Conservation (phyloP, 2,329 filamentous ascomycete species). For the Xylariaceae sp. region DNA sequence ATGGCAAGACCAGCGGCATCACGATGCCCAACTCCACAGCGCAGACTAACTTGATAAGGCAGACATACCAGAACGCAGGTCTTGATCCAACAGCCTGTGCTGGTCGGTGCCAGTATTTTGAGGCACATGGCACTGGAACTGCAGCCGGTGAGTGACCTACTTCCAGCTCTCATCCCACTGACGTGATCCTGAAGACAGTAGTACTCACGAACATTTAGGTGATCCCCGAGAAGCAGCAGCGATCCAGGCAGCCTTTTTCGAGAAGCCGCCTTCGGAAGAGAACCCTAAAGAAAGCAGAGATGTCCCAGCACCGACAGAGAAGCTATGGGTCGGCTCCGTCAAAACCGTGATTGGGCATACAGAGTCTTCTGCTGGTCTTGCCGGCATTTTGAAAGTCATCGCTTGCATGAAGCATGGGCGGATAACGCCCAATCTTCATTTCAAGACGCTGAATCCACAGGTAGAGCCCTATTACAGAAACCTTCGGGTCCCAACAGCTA, state of each 20-base stretch:
- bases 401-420: conserved; percentile 38
- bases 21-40: conserved; percentile 50
- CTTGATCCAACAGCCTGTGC: conserved; percentile 32
- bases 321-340: conserved; percentile 40
- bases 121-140: conserved; percentile 45
- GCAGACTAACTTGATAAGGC: conserved; percentile 43
- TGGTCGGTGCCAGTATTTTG: conserved; percentile 46
- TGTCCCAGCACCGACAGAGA: conserved; percentile 4
- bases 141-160: conserved; percentile 25
- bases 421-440: conserved; percentile 44
- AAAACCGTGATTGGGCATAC: conserved; percentile 49
- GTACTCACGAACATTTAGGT: no score
- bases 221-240: conserved; percentile 44
- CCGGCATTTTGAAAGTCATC: conserved; percentile 45
- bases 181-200: no score
- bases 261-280: not conserved
- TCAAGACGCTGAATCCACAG: conserved; percentile 39
- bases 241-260: conserved; percentile 42
- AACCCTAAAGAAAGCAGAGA: conserved; percentile 3
- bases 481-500: conserved; percentile 34
- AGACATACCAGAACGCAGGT: conserved; percentile 43
- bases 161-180: no score
- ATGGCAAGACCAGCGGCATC: conserved; percentile 52
- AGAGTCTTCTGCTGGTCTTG: conserved; percentile 49
- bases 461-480: conserved; percentile 37